A percentile compares a stretch with the other conserved stretches of the same genome.
These are phyloP conservation scores for Venturia carpophila DNA, from an alignment of 2,329 filamentous ascomycete species.

Conservation along the genomic window DNA sequence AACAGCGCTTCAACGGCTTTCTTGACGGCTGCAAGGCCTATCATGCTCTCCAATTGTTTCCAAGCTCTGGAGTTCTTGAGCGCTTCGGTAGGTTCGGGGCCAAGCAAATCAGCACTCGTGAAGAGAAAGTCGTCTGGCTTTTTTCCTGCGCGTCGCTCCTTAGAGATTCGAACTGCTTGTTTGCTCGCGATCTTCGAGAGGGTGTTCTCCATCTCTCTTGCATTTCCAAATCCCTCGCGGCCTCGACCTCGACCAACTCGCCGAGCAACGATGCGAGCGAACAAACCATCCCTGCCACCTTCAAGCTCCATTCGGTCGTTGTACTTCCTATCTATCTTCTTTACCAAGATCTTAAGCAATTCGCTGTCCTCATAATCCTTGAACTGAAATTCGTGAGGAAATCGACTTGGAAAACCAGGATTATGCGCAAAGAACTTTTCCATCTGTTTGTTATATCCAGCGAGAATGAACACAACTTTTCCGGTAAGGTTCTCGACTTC, in stretches of 20 bases:
- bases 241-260: constrained; percentile 56
- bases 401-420: constrained; percentile 59
- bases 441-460: constrained; percentile 68
- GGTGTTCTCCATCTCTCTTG: constrained; percentile 57
- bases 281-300: constrained; percentile 52
- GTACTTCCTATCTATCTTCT: constrained; percentile 49
- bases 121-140: constrained; percentile 52
- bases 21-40: constrained; percentile 57
- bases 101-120: constrained; percentile 62
- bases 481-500: constrained; percentile 66
- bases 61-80: constrained; percentile 49
- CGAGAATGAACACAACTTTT: constrained; percentile 63
- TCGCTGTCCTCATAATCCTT: constrained; percentile 61
- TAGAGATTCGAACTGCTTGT: constrained; percentile 50
- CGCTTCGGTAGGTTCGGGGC: constrained; percentile 53
- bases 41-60: constrained; percentile 49
- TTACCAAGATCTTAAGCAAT: constrained; percentile 52
- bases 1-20: constrained; percentile 50
- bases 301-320: constrained; percentile 50
- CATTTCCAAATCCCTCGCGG: constrained; percentile 64
- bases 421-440: constrained; percentile 70
- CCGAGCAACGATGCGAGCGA: constrained; percentile 53
- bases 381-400: constrained; percentile 59
- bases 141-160: constrained; percentile 37
- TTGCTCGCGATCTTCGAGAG: constrained; percentile 47